phyloP scores from a whole-genome alignment of 129 eudicot species.

The Deinandra increscens region DNA sequence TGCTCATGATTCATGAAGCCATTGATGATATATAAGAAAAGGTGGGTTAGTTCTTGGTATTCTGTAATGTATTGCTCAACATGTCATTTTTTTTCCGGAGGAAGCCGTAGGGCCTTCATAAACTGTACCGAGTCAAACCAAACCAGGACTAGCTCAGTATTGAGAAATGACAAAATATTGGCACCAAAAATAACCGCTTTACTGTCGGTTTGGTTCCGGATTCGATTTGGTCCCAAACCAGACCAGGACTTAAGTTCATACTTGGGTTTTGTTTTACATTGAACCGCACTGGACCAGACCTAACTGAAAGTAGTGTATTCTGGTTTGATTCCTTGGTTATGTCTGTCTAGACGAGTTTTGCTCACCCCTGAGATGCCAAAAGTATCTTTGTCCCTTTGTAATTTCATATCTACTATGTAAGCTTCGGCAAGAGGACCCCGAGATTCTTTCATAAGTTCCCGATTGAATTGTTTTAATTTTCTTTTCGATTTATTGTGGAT shows the following conservation, averaged over 20 bases:
- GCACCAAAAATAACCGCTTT: neutral
- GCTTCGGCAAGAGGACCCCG: neutral
- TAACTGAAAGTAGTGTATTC: neutral
- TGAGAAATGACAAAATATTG: neutral
- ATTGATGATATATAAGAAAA: neutral
- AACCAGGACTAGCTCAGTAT: neutral
- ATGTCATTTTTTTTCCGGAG: neutral
- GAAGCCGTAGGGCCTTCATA: neutral
- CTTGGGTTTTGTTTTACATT: neutral
- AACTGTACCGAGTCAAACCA: neutral
- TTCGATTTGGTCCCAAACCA: neutral
- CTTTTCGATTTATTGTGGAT: neutral
- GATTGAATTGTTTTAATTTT: constrained; percentile 20
- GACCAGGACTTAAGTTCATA: neutral
- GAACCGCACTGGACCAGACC: neutral
- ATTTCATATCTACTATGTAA: neutral
- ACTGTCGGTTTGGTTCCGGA: neutral
- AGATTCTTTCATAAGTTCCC: neutral
- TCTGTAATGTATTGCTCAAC: neutral
- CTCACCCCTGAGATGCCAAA: neutral
- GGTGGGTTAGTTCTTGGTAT: constrained; percentile 9
- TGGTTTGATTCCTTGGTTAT: neutral
- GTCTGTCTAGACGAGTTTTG: neutral
- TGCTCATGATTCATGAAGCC: constrained; percentile 17
- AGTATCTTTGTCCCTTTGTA: neutral